These are phyloP conservation scores for Petasospora rhodanensis DNA, from an alignment of 1,139 yeast genomes.

Conservation along the genomic window DNA sequence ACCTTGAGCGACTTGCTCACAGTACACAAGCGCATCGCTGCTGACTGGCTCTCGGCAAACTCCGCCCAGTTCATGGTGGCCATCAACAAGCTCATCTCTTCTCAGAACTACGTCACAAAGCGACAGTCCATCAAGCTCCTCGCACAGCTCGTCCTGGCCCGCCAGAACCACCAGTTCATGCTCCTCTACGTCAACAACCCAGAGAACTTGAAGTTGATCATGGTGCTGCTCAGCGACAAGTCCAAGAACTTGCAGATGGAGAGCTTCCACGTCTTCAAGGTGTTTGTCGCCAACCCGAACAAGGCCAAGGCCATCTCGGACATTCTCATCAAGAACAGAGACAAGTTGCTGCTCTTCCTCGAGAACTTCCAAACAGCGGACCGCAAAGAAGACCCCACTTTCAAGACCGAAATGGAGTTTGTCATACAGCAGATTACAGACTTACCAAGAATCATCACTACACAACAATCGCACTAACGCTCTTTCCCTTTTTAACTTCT, in stretches of 20 bases:
- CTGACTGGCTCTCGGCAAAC: slow-evolving; percentile 50
- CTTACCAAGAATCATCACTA: slow-evolving; percentile 47
- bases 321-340: slow-evolving; percentile 77
- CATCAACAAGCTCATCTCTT: slow-evolving; percentile 67
- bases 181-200: slow-evolving; percentile 75
- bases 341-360: slow-evolving; percentile 67
- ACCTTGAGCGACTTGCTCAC: slow-evolving; percentile 70
- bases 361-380: slow-evolving; percentile 57
- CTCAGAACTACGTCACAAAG: slow-evolving; percentile 84
- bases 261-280: slow-evolving; percentile 89
- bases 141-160: slow-evolving; percentile 68
- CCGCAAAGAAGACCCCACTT: slow-evolving; percentile 58
- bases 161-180: slow-evolving; percentile 70
- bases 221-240: slow-evolving; percentile 83
- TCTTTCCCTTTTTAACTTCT: background rate
- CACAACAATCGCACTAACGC: no score
- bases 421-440: slow-evolving; percentile 70
- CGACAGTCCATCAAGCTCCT: slow-evolving; percentile 83
- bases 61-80: slow-evolving; percentile 51
- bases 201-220: slow-evolving; percentile 75
- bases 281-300: slow-evolving; percentile 90
- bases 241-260: slow-evolving; percentile 86
- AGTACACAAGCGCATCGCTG: slow-evolving; percentile 60
- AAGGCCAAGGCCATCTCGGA: slow-evolving; percentile 77
- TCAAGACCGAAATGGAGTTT: slow-evolving; percentile 77